Percentiles rank a stretch among this genome's conserved stretches.
Conservation (phyloP, 1,284 basidiomycete species). For the Ustilago trichophora region DNA sequence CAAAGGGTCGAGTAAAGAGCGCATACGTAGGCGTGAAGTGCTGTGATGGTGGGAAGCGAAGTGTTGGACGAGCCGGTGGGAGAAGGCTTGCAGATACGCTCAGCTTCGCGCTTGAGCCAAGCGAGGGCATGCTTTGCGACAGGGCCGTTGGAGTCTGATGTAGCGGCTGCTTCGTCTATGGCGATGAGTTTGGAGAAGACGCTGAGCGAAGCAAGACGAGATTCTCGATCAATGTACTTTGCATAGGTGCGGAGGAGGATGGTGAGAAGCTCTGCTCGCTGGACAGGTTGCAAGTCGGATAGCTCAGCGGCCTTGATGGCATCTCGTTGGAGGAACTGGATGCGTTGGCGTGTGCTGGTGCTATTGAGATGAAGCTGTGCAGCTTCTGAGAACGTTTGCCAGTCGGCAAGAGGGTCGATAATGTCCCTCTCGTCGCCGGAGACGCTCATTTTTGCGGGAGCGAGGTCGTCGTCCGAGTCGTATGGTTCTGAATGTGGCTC, state of each 20-base stretch:
- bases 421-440: constrained; percentile 20
- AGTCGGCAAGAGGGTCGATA: constrained; percentile 41
- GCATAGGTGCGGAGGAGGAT: constrained; percentile 79
- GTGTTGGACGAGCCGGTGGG: constrained; percentile 30
- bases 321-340: constrained; percentile 38
- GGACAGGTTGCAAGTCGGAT: constrained; percentile 71
- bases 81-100: constrained; percentile 57
- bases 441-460: constrained; percentile 44
- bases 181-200: constrained; percentile 75
- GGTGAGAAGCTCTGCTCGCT: constrained; percentile 77
- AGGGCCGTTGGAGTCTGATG: constrained; percentile 65
- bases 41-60: constrained; percentile 71
- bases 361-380: constrained; percentile 29
- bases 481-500: constrained; percentile 51
- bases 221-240: constrained; percentile 77
- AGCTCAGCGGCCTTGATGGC: constrained; percentile 38
- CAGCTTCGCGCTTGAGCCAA: constrained; percentile 77
- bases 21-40: constrained; percentile 79
- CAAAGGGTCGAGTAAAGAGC: constrained; percentile 72
- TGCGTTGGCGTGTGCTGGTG: constrained; percentile 44
- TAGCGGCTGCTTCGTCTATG: constrained; percentile 69
- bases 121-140: constrained; percentile 76
- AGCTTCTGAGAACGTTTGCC: constrained; percentile 45
- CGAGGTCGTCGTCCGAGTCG: constrained; percentile 61
- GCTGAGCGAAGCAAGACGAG: constrained; percentile 76